Evolutionary conservation across 2,329 filamentous ascomycete species (phyloP), one percentile per base, ranked within the genome.

Genomic region (Trichocomaceae sp.): DNA sequence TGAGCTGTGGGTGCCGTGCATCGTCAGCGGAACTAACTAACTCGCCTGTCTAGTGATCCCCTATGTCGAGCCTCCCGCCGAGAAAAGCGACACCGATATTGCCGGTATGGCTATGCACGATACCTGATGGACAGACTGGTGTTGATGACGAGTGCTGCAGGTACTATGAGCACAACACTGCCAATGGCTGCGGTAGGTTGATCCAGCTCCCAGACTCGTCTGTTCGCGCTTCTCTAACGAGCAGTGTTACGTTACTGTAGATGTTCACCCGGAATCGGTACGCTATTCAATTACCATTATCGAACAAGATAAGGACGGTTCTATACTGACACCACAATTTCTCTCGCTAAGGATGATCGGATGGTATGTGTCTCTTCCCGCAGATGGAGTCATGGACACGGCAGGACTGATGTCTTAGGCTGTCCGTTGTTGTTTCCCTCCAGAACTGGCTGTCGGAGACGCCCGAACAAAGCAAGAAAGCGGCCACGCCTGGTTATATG

Each of bases 261-360:
- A 95, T 96, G 80, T 93, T 96, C 70, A 93, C 87, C 64, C 82
- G 90, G 62, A 96, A 95, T 76, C 87, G 88, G 80, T 93, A 74
- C 74, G 77, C 39, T 12, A 42, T 61, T 17, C 17, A 23, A 44
- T 20, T 4, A 19, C 4, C n/a, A 17, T 19, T 15, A n/a, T n/a
- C n/a, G n/a, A 1, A 29, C 45, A 3, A 2, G 47, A 22, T 50
- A 22, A 35, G 2, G 23, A 31, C 23, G n/a, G 3, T 35, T 47
- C 20, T 35, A 17, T 47, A 23, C 23, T 35, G 22, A 47, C 46
- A 29, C 3, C n/a, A 31, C n/a, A 5, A 29, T 47, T 17, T 47
- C 17, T 22, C 39, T 42, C 17, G n/a, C 22, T 8, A 42, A 85
- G 81, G 63, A 79, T 84, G 76, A 79, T 85, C 61, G 83, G 82